These are phyloP conservation scores for Aspergillus panamensis DNA, from an alignment of 495 filamentous ascomycete genomes.

Conservation along the genomic window DNA sequence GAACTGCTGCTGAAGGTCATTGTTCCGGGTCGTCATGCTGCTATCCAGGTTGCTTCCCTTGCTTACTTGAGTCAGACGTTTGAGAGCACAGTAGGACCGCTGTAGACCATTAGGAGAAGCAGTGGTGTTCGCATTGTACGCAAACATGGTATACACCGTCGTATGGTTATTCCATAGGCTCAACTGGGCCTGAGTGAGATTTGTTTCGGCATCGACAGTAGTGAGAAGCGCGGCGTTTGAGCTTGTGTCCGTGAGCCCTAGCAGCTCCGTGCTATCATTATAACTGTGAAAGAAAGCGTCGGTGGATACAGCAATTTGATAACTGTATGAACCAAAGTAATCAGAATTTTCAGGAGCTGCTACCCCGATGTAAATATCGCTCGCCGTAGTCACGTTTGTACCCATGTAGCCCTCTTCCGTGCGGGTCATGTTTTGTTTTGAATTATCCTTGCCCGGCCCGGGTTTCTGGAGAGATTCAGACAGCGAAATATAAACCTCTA, in stretches of 20 bases:
- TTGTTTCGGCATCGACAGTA: constrained; percentile 48
- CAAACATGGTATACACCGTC: constrained; percentile 75
- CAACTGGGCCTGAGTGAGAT: constrained; percentile 55
- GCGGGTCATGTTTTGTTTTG: constrained; percentile 37
- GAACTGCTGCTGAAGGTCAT: constrained; percentile 65
- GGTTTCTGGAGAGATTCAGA: constrained; percentile 61
- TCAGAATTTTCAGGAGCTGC: constrained; percentile 58
- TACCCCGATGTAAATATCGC: constrained; percentile 71
- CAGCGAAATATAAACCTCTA: constrained; percentile 74
- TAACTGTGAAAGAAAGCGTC: constrained; percentile 67
- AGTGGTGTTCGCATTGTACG: constrained; percentile 58
- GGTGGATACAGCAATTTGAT: constrained; percentile 78
- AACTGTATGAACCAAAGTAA: constrained; percentile 63
- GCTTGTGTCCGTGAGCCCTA: constrained; percentile 80
- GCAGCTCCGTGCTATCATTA: constrained; percentile 42
- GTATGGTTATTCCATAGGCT: constrained; percentile 51
- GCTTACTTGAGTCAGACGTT: constrained; percentile 57
- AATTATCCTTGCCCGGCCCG: constrained; percentile 52
- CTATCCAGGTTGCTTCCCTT: constrained; percentile 52
- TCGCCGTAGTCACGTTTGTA: constrained; percentile 36
- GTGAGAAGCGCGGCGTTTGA: constrained; percentile 69
- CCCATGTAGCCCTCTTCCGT: constrained; percentile 57
- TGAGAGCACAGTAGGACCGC: constrained; percentile 71
- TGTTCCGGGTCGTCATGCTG: constrained; percentile 63
- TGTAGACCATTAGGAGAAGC: constrained; percentile 59